Conservation (phyloP, 2,329 filamentous ascomycete genomes). For the Aspergillus puulaauensis region DNA sequence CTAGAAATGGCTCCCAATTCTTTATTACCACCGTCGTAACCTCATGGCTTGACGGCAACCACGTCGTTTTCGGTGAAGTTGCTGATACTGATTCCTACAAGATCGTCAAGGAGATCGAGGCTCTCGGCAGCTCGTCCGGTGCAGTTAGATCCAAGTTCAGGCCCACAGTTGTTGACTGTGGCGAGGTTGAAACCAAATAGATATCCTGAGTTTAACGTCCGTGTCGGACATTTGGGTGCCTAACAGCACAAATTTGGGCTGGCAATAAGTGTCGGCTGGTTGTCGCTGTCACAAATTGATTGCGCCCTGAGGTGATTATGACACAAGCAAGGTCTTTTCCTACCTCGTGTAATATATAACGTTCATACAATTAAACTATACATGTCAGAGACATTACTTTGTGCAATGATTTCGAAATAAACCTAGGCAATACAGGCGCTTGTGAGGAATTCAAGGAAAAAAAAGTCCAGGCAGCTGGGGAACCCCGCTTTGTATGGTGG, state of each 20-base stretch:
- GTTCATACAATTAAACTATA: conserved; percentile 16
- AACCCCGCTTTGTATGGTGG: conserved; percentile 10
- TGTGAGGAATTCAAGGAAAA: neutral
- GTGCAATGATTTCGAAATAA: neutral
- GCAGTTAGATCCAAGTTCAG: conserved; percentile 52
- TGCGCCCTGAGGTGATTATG: neutral
- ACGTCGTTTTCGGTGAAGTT: conserved; percentile 69
- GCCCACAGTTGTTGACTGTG: conserved; percentile 55
- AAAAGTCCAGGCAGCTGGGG: neutral
- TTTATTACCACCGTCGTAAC: conserved; percentile 70
- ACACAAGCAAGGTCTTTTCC: conserved; percentile 10
- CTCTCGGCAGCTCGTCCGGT: conserved; percentile 56
- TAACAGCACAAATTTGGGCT: conserved; percentile 4
- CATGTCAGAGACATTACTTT: neutral
- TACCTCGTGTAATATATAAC: conserved; percentile 31
- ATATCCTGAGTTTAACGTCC: neutral
- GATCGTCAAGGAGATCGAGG: conserved; percentile 61
- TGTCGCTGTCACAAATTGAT: conserved; percentile 1
- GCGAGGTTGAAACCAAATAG: conserved; percentile 42
- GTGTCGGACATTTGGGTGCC: neutral
- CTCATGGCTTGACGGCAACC: conserved; percentile 66
- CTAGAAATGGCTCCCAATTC: conserved; percentile 68
- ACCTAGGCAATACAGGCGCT: neutral
- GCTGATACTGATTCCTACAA: conserved; percentile 54
- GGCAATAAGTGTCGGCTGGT: too few relatives aligned